phyloP scores from a whole-genome alignment of 139 green algal species.

The Eudorina sp. region DNA sequence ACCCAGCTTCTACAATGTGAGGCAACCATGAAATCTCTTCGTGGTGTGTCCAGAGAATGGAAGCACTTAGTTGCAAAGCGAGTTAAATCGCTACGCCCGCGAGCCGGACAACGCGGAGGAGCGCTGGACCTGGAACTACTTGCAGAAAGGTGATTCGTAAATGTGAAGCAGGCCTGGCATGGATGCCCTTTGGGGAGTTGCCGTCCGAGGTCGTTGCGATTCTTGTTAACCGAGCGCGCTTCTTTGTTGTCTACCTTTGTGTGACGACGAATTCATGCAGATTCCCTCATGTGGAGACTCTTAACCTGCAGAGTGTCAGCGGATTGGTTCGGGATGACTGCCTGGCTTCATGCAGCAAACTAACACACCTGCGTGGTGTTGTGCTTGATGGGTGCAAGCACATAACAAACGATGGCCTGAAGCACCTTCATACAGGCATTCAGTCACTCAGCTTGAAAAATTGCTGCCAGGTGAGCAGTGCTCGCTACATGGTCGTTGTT shows the following conservation, averaged over 20 bases:
- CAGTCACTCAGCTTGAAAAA: neutral
- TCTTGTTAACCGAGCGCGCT: neutral
- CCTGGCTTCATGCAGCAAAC: neutral
- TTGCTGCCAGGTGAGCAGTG: slow-evolving; percentile 33
- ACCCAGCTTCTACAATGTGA: slow-evolving; percentile 18
- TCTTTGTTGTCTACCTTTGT: neutral
- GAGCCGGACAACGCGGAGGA: neutral
- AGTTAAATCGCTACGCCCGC: neutral
- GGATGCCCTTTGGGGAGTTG: too few species aligned
- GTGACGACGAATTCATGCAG: slow-evolving; percentile 13
- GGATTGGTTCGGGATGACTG: slow-evolving; percentile 1
- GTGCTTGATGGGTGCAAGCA: slow-evolving; percentile 11
- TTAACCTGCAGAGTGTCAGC: neutral
- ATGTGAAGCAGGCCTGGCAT: too few species aligned
- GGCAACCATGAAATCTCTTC: slow-evolving; percentile 2
- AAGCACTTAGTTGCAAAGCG: neutral
- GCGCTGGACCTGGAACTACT: slow-evolving; percentile 20
- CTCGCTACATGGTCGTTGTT: too few species aligned
- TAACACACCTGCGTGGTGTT: neutral
- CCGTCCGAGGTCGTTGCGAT: slow-evolving; percentile 6
- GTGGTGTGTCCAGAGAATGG: slow-evolving; percentile 6
- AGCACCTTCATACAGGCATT: neutral
- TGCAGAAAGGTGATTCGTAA: slow-evolving; percentile 5
- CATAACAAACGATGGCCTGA: neutral
- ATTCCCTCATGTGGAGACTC: slow-evolving; percentile 1